A percentile compares a stretch with the other conserved stretches of the same genome.
These are phyloP conservation scores for Penicillium samsonianum DNA, from an alignment of 495 filamentous ascomycete species.

Conservation along the genomic window DNA sequence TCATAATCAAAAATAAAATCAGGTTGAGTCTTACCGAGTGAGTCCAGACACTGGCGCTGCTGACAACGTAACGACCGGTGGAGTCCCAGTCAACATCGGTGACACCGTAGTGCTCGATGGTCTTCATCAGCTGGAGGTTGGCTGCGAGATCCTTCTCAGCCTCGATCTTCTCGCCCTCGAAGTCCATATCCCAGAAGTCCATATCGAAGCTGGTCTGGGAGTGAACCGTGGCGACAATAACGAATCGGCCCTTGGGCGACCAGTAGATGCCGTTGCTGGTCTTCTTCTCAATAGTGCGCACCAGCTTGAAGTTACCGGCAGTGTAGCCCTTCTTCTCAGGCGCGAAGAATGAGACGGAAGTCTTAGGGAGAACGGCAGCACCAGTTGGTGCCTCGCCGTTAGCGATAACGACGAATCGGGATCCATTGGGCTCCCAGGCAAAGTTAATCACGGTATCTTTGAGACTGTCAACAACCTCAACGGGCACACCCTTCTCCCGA, in stretches of 20 bases:
- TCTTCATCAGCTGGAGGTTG: slow-evolving; percentile 91
- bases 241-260: slow-evolving; percentile 96
- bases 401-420: slow-evolving; percentile 96
- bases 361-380: slow-evolving; percentile 89
- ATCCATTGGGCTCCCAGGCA: slow-evolving; percentile 96
- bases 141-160: slow-evolving; percentile 91
- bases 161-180: slow-evolving; percentile 93
- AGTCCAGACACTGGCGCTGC: slow-evolving; percentile 91
- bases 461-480: slow-evolving; percentile 94
- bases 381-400: slow-evolving; percentile 77
- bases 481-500: slow-evolving; percentile 92
- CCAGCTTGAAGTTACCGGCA: slow-evolving; percentile 91
- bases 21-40: slow-evolving; percentile 67
- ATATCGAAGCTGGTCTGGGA: slow-evolving; percentile 91
- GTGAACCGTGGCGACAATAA: slow-evolving; percentile 87
- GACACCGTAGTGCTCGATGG: slow-evolving; percentile 91
- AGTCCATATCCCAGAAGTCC: slow-evolving; percentile 97
- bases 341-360: slow-evolving; percentile 91
- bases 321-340: slow-evolving; percentile 85
- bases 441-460: slow-evolving; percentile 99
- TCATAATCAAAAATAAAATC: not conserved
- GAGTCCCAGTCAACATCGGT: slow-evolving; percentile 99
- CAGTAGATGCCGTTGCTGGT: slow-evolving; percentile 99
- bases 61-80: slow-evolving; percentile 89
- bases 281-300: slow-evolving; percentile 94